Percentiles rank a stretch among this genome's conserved stretches.
phyloP scores from a whole-genome alignment of 192 early-diverging fungal species.

The Gigaspora rosea region DNA sequence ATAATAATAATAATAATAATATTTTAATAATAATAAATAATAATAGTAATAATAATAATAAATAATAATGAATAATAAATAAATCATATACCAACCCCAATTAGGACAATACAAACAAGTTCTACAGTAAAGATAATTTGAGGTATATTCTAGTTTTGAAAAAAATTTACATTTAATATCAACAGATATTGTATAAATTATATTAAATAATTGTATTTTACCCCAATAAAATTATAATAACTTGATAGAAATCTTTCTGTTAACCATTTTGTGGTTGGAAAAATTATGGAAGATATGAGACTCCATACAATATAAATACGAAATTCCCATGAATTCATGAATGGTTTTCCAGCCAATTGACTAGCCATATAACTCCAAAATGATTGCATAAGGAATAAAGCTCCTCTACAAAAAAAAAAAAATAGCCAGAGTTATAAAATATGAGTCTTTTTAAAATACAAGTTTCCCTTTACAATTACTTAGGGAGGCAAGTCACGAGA shows the following conservation, averaged over 20 bases:
- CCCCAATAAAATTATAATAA: background rate
- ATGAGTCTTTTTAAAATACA: background rate
- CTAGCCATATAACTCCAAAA: slow-evolving; percentile 21
- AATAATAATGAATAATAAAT: background rate
- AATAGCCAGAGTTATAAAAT: background rate
- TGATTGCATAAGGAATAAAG: slow-evolving; percentile 1
- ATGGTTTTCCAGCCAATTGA: slow-evolving; percentile 4
- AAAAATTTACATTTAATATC: background rate
- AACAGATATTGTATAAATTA: background rate
- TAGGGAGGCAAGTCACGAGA: too few relatives aligned
- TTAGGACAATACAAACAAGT: background rate
- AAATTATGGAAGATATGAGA: background rate
- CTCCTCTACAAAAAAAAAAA: background rate
- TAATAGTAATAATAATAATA: background rate
- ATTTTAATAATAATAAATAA: background rate
- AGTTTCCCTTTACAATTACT: too few relatives aligned
- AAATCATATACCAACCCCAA: background rate
- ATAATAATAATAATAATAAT: background rate
- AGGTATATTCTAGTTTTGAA: background rate
- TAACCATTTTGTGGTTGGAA: background rate
- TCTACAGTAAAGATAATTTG: background rate
- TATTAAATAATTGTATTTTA: background rate
- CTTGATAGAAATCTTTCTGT: background rate
- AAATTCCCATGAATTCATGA: slow-evolving; percentile 11
- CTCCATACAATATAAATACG: slow-evolving; percentile 7